Evolutionary conservation across 805 yeast species (phyloP).

Genomic region (Teunomyces aglyptinius): DNA sequence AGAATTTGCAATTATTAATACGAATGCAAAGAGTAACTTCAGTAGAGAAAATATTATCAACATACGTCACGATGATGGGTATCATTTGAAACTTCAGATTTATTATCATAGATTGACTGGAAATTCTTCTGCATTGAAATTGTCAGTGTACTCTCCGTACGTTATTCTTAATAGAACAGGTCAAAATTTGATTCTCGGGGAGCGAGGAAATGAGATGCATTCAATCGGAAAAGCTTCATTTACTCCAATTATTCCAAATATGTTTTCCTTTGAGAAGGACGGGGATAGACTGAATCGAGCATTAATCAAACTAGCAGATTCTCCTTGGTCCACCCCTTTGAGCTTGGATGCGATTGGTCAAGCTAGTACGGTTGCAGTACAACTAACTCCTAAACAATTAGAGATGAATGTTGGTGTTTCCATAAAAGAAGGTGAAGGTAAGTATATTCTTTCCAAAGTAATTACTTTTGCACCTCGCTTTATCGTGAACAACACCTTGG

Average conservation of each 20-base stretch:
- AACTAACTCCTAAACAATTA: conserved; percentile 45
- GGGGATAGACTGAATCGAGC: conserved; percentile 66
- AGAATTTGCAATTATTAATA: conserved; percentile 72
- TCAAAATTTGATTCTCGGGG: conserved; percentile 55
- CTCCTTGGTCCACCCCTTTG: conserved; percentile 68
- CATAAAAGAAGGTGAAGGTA: conserved; percentile 82
- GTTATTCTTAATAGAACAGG: conserved; percentile 80
- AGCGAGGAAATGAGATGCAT: conserved; percentile 54
- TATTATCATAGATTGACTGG: conserved; percentile 56
- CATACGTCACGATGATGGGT: conserved; percentile 63
- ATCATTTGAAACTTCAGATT: conserved; percentile 58
- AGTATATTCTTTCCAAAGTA: conserved; percentile 71
- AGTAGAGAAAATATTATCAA: conserved; percentile 52
- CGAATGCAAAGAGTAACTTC: conserved; percentile 53
- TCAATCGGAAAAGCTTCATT: conserved; percentile 42
- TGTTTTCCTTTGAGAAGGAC: conserved; percentile 79
- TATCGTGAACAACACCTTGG: conserved; percentile 62
- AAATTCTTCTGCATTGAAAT: conserved; percentile 58
- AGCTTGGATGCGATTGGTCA: conserved; percentile 93
- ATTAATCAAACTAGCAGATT: conserved; percentile 59
- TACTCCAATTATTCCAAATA: conserved; percentile 48
- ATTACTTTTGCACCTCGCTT: conserved; percentile 83
- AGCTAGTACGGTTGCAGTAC: conserved; percentile 50
- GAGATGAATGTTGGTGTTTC: conserved; percentile 77
- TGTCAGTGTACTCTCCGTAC: conserved; percentile 81